Evolutionary conservation across 1,284 basidiomycete genomes (phyloP), one percentile per base, ranked within the genome.

Genomic region (Papiliotrema fonsecae): DNA sequence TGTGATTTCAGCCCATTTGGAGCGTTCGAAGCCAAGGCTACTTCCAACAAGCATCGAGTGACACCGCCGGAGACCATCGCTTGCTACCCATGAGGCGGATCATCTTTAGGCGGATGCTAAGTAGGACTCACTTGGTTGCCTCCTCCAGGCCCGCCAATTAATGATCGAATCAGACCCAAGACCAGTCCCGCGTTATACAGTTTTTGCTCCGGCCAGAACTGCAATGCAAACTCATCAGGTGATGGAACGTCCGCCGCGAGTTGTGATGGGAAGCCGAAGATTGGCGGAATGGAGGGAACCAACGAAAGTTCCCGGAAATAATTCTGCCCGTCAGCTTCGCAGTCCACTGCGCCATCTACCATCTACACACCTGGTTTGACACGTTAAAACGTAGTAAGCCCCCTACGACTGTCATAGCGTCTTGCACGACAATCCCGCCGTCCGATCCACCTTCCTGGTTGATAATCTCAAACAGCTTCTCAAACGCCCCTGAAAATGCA

Each of bases 181-280:
- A 90, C 82, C 18, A 92, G 74, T 1, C 81, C 78, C 2, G 85
- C 84, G 63, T 93, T 94, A 42, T 81, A 77, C 18, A 83, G 73
- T 70, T 97, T 97, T 67, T 93, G 90, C 45, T 84, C 80, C 55
- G 92, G 89, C 96, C 96, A 98, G 66, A 92, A 91, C 69, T 98
- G 96, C 31, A 97, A 77, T 1, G 92, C 86, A 72, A 97, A 98
- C 51, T 88, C 86, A 70, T 97, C 89, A 3, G 93, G 88, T 2
- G 86, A 82, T 6, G 79, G 72, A 36, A 82, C 79, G 45, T 86
- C 80, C 11, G 81, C 77, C 0, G 75, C 66, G 7, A 89, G 75
- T 11, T 81, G 79, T 2, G 85, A 78, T 1, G 93, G 92, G 69
- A 91, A 94, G 57, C 88, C 84, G 24, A 99, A 81, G 19, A 97